A percentile compares a stretch with the other conserved stretches of the same genome.
Conservation (phyloP, 2,329 filamentous ascomycete species). For the Colletotrichum nymphaeae region DNA sequence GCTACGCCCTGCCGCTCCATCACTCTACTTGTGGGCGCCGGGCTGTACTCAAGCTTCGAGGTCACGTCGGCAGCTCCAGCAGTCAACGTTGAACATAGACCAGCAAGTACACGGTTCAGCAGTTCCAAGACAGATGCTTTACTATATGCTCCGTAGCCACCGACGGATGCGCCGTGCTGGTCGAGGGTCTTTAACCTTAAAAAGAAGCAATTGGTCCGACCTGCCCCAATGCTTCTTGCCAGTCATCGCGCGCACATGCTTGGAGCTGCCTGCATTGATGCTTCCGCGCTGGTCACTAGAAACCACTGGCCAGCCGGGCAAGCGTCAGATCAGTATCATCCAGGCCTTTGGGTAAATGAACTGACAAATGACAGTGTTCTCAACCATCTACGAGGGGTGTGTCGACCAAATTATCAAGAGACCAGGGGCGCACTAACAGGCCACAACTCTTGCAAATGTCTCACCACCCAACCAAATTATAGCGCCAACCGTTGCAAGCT, state of each 20-base stretch:
- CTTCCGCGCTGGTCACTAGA: neutral
- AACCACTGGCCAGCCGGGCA: neutral
- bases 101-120: conserved; percentile 29
- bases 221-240: neutral
- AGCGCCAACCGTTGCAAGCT: conserved; percentile 26
- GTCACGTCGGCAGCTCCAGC: neutral
- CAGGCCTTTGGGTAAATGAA: neutral
- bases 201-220: neutral
- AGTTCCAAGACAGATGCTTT: conserved; percentile 2
- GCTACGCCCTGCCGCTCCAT: conserved; percentile 1
- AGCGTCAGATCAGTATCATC: neutral
- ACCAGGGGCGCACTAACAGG: conserved; percentile 12
- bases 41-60: neutral
- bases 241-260: neutral
- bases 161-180: neutral
- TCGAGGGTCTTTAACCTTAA: conserved; percentile 8
- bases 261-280: neutral
- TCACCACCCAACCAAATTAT: conserved; percentile 13
- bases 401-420: conserved; percentile 10
- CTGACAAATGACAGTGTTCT: neutral
- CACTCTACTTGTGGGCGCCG: neutral
- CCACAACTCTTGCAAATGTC: conserved; percentile 10
- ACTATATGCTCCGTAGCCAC: neutral
- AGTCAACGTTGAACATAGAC: conserved; percentile 6
- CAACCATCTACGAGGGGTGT: conserved; percentile 1